Conservation (phyloP, 2,329 filamentous ascomycete species). For the Alternaria triticina region DNA sequence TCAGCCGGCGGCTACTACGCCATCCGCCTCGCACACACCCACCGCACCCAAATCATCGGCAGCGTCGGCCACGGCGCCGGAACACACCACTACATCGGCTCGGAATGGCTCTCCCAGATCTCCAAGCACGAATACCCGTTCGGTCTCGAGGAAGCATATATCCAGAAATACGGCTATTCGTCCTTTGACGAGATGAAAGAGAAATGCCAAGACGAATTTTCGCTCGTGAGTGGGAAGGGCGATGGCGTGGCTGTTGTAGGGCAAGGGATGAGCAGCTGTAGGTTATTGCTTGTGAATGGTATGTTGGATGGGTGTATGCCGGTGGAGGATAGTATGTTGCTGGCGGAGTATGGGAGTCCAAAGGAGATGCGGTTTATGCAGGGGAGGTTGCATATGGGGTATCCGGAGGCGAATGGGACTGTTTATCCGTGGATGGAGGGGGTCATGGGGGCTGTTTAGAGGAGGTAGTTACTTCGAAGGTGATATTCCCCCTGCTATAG, state of each 20-base stretch:
- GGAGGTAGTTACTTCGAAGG: too few relatives aligned
- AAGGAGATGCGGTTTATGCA: constrained; percentile 59
- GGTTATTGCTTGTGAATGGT: constrained; percentile 63
- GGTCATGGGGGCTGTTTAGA: constrained; percentile 20
- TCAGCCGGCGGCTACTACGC: constrained; percentile 65
- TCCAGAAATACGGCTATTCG: constrained; percentile 52
- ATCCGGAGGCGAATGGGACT: constrained; percentile 39
- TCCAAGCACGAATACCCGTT: constrained; percentile 65
- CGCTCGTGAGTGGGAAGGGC: constrained; percentile 59
- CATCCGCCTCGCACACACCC: constrained; percentile 63
- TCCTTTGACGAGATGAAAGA: constrained; percentile 53
- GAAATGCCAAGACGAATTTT: constrained; percentile 58
- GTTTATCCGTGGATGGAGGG: constrained; percentile 43
- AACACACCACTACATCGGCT: constrained; percentile 63
- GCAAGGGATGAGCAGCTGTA: constrained; percentile 51
- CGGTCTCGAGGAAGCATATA: constrained; percentile 58
- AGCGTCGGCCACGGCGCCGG: constrained; percentile 62
- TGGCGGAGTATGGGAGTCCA: constrained; percentile 58
- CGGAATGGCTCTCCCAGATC: constrained; percentile 60
- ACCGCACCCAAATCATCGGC: constrained; percentile 55
- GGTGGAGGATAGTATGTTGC: constrained; percentile 63
- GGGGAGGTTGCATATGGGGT: constrained; percentile 56
- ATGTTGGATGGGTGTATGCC: constrained; percentile 66
- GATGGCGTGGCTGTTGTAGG: constrained; percentile 51
- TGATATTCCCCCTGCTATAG: too few relatives aligned